These are phyloP conservation scores for Skeletonema grethae DNA, from an alignment of 108 stramenopile species.

Conservation along the genomic window DNA sequence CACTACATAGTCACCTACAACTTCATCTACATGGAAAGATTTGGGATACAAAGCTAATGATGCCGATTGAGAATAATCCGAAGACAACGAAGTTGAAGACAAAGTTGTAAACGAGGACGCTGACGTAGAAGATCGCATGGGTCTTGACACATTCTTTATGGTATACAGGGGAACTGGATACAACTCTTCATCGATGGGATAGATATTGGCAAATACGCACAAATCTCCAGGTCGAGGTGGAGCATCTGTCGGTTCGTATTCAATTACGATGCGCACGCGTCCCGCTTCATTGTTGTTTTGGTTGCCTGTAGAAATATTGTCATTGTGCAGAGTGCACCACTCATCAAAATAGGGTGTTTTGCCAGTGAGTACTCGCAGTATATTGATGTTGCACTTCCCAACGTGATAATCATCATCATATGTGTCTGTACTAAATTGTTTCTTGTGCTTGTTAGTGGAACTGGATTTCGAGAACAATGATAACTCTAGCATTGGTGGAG, in stretches of 20 bases:
- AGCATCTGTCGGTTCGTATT: conserved; percentile 78
- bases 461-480: conserved; percentile 41
- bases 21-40: conserved; percentile 58
- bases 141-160: conserved; percentile 6
- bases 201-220: conserved; percentile 70
- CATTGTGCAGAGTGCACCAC: conserved; percentile 54
- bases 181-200: conserved; percentile 57
- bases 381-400: conserved; percentile 71
- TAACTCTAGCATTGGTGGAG: conserved; percentile 48
- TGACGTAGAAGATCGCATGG: conserved; percentile 1
- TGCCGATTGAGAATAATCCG: neutral
- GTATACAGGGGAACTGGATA: conserved; percentile 60
- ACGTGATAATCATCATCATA: conserved; percentile 56
- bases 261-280: conserved; percentile 69
- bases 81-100: conserved; percentile 9
- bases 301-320: conserved; percentile 27
- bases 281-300: conserved; percentile 34
- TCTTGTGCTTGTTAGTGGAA: conserved; percentile 9
- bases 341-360: conserved; percentile 62
- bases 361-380: conserved; percentile 71
- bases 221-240: conserved; percentile 69
- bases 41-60: conserved; percentile 20
- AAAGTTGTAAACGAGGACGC: conserved; percentile 8
- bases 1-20: conserved; percentile 64
- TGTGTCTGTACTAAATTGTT: neutral